Evolutionary conservation across 441 rosid genomes (phyloP), one percentile per base, ranked within the genome.

Genomic region (Aquilaria agallochum): DNA sequence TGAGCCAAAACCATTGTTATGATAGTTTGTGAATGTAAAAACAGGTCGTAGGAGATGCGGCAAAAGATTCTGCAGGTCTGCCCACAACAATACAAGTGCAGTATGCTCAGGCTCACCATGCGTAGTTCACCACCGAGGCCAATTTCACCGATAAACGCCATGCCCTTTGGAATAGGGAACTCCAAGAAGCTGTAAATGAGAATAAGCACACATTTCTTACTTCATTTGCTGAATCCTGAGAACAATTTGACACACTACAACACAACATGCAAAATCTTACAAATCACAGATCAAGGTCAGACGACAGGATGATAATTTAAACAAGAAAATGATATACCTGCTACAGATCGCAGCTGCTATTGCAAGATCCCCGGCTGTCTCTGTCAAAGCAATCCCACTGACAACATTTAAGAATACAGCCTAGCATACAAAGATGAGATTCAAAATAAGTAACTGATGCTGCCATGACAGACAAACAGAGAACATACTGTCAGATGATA

Each of bases 301-400:
- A 4, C 40, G 40, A 48, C 32, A 33, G 45, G 33, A 53, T 30
- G 33, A 56, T 12, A 40, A 42, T 30, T 50, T 31, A 55, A 56
- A 11, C 46, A 56, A 32, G 31, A 61, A 44, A 31, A 62, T 13
- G 6, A 59, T 73, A 51, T 68, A 71, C 98, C 98, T 92, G 74
- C 97, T 93, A 74, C 97, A 93, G 40, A 93, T 87, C 50, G 98
- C 92, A 74, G 94, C 96, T 64, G 97, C 98, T 76, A 93, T 74
- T 62, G 97, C 96, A 72, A 93, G 89, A 72, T 90, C 98, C 2
- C 92, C 98, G 34, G 96, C 87, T 50, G 98, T 90, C 83, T 93
- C 98, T 36, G 80, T 73, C 54, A 93, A 74, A 14, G 80, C 68
- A 70, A 88, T 66, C 58, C 98, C 97, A 10, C 93, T 83, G 45